Percentiles rank a stretch among this genome's conserved stretches.
Conservation (phyloP, 1,284 basidiomycete species). For the Anthracocystis panici-leucophaei region DNA sequence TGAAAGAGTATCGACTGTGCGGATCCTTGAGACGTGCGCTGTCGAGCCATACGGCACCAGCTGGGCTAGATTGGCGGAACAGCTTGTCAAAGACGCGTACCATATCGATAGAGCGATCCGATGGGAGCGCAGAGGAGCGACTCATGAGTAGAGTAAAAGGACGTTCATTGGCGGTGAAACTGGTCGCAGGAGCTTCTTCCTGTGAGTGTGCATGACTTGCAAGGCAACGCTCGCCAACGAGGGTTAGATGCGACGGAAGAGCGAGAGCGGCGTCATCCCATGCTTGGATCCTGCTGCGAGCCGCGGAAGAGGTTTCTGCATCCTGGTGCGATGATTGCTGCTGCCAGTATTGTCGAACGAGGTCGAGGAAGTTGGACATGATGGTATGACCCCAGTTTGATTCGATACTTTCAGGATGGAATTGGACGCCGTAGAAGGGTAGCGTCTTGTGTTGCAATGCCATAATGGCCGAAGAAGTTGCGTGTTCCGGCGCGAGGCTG, state of each 20-base stretch:
- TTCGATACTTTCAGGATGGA: conserved; percentile 79
- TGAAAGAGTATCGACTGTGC: conserved; percentile 60
- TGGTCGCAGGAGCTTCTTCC: neutral
- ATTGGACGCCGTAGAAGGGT: conserved; percentile 92
- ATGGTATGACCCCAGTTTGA: conserved; percentile 50
- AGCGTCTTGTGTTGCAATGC: conserved; percentile 58
- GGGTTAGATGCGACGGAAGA: conserved; percentile 24
- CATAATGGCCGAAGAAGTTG: conserved; percentile 49
- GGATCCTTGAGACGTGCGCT: conserved; percentile 65
- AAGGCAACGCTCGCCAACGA: conserved; percentile 39
- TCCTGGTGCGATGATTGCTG: conserved; percentile 2
- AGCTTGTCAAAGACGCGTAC: conserved; percentile 71
- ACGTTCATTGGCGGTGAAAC: no score
- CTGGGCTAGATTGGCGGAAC: conserved; percentile 52
- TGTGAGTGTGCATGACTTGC: conserved; percentile 6
- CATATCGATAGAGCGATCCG: conserved; percentile 19
- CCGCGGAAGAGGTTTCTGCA: conserved; percentile 6
- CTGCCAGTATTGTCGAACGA: conserved; percentile 50
- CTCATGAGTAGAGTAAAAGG: conserved; percentile 14
- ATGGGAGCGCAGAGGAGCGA: conserved; percentile 40
- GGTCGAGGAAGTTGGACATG: conserved; percentile 60
- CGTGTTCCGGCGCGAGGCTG: neutral
- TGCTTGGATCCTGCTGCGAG: conserved; percentile 10
- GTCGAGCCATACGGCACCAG: conserved; percentile 73
- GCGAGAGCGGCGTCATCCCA: conserved; percentile 17